These are phyloP conservation scores for Rhododendron griersonianum DNA, from an alignment of 148 eudicot species.

Conservation along the genomic window DNA sequence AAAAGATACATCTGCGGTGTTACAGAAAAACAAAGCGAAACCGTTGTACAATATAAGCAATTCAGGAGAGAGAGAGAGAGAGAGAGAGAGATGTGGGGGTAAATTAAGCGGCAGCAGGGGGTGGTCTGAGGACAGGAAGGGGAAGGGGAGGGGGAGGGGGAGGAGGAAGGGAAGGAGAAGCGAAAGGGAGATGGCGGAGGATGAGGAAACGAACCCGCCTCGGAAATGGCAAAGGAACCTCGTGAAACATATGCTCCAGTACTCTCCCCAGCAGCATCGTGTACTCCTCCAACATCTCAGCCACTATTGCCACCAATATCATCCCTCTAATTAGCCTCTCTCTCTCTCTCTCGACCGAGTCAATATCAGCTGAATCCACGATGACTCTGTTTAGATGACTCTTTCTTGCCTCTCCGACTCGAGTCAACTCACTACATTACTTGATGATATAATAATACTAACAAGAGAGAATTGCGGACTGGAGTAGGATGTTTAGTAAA, in stretches of 20 bases:
- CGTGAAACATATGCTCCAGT: slow-evolving; percentile 42
- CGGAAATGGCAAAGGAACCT: slow-evolving; percentile 40
- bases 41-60: background rate
- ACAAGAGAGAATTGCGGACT: too few relatives aligned
- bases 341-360: background rate
- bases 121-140: slow-evolving; percentile 6
- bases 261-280: slow-evolving; percentile 47
- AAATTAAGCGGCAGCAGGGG: background rate
- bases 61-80: background rate
- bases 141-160: slow-evolving; percentile 18
- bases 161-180: slow-evolving; percentile 18
- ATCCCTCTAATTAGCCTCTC: slow-evolving; percentile 16
- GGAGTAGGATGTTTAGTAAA: background rate
- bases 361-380: background rate
- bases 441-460: too few relatives aligned
- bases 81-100: background rate
- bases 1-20: background rate
- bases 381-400: background rate
- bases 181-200: slow-evolving; percentile 44
- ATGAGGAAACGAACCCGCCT: slow-evolving; percentile 50
- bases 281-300: slow-evolving; percentile 66
- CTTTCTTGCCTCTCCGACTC: too few relatives aligned
- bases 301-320: slow-evolving; percentile 54
- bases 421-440: too few relatives aligned
- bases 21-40: background rate